Evolutionary conservation across 306 rosid species (phyloP).

Genomic region (Calophaca sinica): DNA sequence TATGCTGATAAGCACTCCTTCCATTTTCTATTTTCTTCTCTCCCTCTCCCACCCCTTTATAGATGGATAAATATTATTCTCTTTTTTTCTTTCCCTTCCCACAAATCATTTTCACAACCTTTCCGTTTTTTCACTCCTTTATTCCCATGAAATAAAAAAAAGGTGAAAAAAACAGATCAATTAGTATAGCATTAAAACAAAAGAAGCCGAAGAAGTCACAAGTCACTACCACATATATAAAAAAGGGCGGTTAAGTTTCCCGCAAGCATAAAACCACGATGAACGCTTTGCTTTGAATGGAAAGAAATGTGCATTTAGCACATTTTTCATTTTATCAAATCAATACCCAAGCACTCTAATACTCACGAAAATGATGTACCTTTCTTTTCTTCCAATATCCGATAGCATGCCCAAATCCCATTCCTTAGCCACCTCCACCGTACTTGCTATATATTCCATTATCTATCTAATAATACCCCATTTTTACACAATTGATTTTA

Average conservation of each 20-base stretch:
- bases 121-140: slow-evolving; percentile 40
- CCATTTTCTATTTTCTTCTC: background rate
- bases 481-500: slow-evolving; percentile 13
- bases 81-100: slow-evolving; percentile 40
- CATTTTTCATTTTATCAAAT: slow-evolving; percentile 31
- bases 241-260: slow-evolving; percentile 53
- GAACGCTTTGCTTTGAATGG: slow-evolving; percentile 70
- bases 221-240: slow-evolving; percentile 19
- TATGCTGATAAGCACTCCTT: background rate
- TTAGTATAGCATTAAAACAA: slow-evolving; percentile 10
- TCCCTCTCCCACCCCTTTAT: background rate
- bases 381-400: slow-evolving; percentile 49
- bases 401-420: slow-evolving; percentile 39
- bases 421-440: slow-evolving; percentile 39
- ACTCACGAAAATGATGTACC: slow-evolving; percentile 41
- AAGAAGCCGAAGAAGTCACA: slow-evolving; percentile 30
- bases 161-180: background rate
- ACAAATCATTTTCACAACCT: slow-evolving; percentile 46
- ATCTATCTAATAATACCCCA: background rate
- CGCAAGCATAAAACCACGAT: slow-evolving; percentile 53
- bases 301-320: slow-evolving; percentile 43
- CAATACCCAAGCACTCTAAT: background rate
- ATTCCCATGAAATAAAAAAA: slow-evolving; percentile 11
- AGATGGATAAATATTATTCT: slow-evolving; percentile 7
- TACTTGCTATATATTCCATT: slow-evolving; percentile 31